Base-by-base conservation (phyloP, 2,329 filamentous ascomycete genomes). In the Esteya vermicola region DNA sequence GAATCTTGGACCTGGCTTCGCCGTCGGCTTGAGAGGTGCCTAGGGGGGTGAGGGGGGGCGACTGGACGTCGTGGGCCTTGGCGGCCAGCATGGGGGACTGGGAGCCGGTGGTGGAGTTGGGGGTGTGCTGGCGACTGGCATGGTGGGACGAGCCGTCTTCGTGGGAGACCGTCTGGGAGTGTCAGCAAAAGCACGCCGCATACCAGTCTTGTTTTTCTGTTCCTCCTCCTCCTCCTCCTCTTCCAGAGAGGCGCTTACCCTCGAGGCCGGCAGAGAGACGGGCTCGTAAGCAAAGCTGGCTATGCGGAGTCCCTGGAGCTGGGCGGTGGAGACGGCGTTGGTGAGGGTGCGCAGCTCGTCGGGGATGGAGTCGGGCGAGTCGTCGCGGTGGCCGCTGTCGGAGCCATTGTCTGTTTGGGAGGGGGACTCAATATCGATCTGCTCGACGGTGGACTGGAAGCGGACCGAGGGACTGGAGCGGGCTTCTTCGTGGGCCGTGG, bases 221-320 rank as follows among this genome's bases (percentile, higher is more conserved):
- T n/a, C n/a, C n/a, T n/a, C n/a, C n/a, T n/a, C n/a, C n/a, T n/a
- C n/a, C n/a, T n/a, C n/a, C 8, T 6, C 14, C 28, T 31, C 28
- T 16, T n/a, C 6, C 10, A 6, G 9, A 43, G 20, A 6, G 1
- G 28, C 8, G 72, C 81, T 61, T 76, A 89, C 85, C 61, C 84
- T 74, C 34, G 85, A 89, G 25, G 75, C 70, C 28, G 91, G 89
- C 39, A 96, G 68, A 27, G 91, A 96, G 47, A 94, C 78, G 26
- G 89, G 81, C 56, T 95, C 88, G 54, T 88, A 96, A 33, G 81
- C 78, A 60, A 85, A 93, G 55, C 86, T 84, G 55, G 81, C 82
- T 67, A 93, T 75, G 47, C 88, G 76, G 42, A 77, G 72, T 51
- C 88, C 81, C 62, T 95, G 88, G 45, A 94, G 69, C 50, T 80